Percentiles rank a stretch among this genome's conserved stretches.
Conservation (phyloP, 1,139 yeast genomes). For the Geotrichum klebahnii region DNA sequence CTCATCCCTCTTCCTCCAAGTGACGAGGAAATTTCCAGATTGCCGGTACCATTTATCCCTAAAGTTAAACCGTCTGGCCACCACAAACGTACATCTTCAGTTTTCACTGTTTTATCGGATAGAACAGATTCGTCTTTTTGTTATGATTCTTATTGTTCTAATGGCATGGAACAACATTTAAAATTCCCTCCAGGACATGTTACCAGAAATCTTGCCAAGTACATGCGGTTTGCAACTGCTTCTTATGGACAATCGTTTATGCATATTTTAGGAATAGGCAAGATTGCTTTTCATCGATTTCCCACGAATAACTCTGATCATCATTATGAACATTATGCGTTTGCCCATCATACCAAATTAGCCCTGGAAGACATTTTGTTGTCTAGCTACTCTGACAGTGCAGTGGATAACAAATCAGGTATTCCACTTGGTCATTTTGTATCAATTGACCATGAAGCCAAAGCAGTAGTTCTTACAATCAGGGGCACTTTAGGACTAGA, state of each 20-base stretch:
- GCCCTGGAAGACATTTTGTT: constrained; percentile 34
- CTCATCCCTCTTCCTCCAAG: constrained; percentile 12
- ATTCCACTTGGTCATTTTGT: constrained; percentile 38
- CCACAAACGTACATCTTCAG: constrained; percentile 21
- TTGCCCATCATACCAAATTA: constrained; percentile 36
- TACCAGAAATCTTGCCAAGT: constrained; percentile 35
- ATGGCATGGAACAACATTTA: constrained; percentile 12
- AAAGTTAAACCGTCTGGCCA: background rate
- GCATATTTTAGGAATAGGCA: constrained; percentile 36
- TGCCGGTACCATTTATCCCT: background rate
- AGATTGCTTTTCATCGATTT: constrained; percentile 25
- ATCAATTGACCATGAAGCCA: constrained; percentile 36
- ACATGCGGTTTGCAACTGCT: constrained; percentile 37
- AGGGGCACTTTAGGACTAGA: constrained; percentile 40
- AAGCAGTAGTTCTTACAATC: constrained; percentile 37
- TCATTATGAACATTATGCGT: constrained; percentile 38
- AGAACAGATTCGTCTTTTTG: constrained; percentile 11
- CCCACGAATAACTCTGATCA: constrained; percentile 28
- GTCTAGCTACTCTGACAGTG: constrained; percentile 35
- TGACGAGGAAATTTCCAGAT: constrained; percentile 6
- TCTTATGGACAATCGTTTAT: constrained; percentile 40
- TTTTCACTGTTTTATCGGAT: constrained; percentile 18
- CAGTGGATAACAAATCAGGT: constrained; percentile 32
- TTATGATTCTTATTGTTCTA: constrained; percentile 11
- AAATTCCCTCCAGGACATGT: constrained; percentile 33